These are phyloP conservation scores for Gaertneriomyces semiglobifer DNA, from an alignment of 192 early-diverging fungal genomes.

Conservation along the genomic window DNA sequence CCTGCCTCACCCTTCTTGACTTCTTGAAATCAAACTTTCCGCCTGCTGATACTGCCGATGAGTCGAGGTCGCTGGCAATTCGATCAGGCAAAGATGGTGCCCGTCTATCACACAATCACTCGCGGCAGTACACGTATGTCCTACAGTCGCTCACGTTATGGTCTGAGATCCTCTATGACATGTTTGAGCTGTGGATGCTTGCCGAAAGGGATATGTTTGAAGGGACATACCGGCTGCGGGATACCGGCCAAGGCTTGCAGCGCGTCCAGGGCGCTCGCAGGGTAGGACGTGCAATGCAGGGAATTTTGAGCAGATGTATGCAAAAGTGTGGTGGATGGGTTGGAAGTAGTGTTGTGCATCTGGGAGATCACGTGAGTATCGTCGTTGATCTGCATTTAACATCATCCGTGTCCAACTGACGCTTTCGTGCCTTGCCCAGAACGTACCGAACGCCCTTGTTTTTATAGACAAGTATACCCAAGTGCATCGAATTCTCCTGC, in stretches of 20 bases:
- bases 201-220: constrained; percentile 84
- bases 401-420: background rate
- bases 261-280: constrained; percentile 87
- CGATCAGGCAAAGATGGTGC: constrained; percentile 76
- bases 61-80: constrained; percentile 75
- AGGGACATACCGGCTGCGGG: constrained; percentile 83
- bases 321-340: constrained; percentile 82
- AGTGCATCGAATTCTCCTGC: constrained; percentile 91
- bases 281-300: constrained; percentile 82
- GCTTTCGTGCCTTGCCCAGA: constrained; percentile 36
- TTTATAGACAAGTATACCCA: constrained; percentile 98
- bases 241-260: constrained; percentile 97
- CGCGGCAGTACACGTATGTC: constrained; percentile 90
- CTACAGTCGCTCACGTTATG: constrained; percentile 91
- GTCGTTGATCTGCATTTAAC: background rate
- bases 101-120: constrained; percentile 87
- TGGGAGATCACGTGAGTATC: constrained; percentile 75
- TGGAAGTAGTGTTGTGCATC: constrained; percentile 91
- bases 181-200: constrained; percentile 93
- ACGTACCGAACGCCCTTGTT: constrained; percentile 97
- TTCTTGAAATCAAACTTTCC: constrained; percentile 73
- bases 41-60: constrained; percentile 56
- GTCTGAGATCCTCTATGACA: constrained; percentile 92
- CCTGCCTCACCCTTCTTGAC: constrained; percentile 85
- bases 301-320: constrained; percentile 84